Evolutionary conservation across 140 eudicot genomes (phyloP), one percentile per base, ranked within the genome.

Genomic region (Bidens hawaiensis): DNA sequence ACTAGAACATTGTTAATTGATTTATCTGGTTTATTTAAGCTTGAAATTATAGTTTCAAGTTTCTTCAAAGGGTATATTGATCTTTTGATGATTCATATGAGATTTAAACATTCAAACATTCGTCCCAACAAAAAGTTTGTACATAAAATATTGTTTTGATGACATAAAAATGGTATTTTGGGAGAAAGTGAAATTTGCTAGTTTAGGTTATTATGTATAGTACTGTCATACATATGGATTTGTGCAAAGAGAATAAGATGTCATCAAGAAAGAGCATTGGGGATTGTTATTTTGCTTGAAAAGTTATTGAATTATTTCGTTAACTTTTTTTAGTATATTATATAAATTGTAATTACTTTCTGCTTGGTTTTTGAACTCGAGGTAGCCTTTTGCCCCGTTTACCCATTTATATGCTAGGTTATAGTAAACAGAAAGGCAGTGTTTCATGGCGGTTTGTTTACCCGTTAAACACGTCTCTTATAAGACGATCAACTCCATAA

Each of bases 301-400:
- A 33, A 30, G 46, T 69, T 46, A 17, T 70, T 65, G n/a, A n/a
- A n/a, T 48, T 14, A 51, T 62, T 25, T 21, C 42, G 13, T 68
- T n/a, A 8, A 38, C 3, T 7, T 31, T 27, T 17, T 23, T 60
- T 60, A 26, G n/a, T n/a, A 13, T 31, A 59, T 33, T 15, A 59
- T 51, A 45, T 60, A 51, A 25, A 68, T 31, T 64, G 31, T 28
- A 47, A 34, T 53, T 16, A 56, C 86, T 85, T 87, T 81, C 75
- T 72, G 73, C 59, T 69, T 76, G 71, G 81, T 61, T 87, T 74
- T 81, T 74, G 79, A 79, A 71, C 86, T 81, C 84, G 79, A 78
- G 73, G 79, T 56, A 42, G 65, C 80, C 77, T 80, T 82, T 18
- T 40, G 51, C 6, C 60, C 75, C 82, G 68, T 26, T 45, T 34